Conservation (phyloP, 1,139 yeast species). For the Hyphopichia fennica region DNA sequence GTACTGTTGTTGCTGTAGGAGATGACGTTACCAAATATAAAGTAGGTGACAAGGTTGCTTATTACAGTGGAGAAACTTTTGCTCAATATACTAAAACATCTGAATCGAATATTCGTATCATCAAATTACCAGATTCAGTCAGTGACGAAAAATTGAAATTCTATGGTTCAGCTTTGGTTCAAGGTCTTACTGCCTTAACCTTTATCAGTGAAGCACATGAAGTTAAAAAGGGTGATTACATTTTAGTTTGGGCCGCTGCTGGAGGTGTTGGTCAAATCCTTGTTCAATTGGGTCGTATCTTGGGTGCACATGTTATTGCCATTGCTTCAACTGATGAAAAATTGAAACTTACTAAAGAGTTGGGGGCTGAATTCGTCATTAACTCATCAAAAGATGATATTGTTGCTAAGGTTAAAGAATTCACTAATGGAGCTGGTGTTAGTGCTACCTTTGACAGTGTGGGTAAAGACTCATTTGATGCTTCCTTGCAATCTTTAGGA, state of each 20-base stretch:
- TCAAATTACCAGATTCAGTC: constrained; percentile 48
- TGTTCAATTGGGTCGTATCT: constrained; percentile 57
- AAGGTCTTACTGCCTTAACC: constrained; percentile 78
- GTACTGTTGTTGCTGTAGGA: constrained; percentile 71
- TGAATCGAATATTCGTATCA: constrained; percentile 27
- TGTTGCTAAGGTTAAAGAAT: constrained; percentile 56
- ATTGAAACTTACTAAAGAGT: constrained; percentile 54
- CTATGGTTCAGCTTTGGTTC: constrained; percentile 63
- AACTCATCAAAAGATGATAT: constrained; percentile 61
- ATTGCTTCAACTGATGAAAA: constrained; percentile 76
- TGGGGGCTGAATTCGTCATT: constrained; percentile 76
- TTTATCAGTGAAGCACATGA: constrained; percentile 64
- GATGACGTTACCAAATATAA: constrained; percentile 50
- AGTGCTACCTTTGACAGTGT: constrained; percentile 75
- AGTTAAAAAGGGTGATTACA: constrained; percentile 66
- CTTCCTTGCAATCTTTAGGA: constrained; percentile 59
- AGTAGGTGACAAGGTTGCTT: constrained; percentile 76
- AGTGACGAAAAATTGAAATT: constrained; percentile 46
- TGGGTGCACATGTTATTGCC: constrained; percentile 83
- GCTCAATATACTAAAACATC: constrained; percentile 67
- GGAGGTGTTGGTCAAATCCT: constrained; percentile 85
- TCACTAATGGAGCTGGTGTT: constrained; percentile 74
- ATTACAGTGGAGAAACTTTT: constrained; percentile 52
- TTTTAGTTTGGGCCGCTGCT: constrained; percentile 88
- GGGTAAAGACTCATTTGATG: constrained; percentile 76